Conservation (phyloP, 1,284 basidiomycete species). For the Leccinum solheimii region DNA sequence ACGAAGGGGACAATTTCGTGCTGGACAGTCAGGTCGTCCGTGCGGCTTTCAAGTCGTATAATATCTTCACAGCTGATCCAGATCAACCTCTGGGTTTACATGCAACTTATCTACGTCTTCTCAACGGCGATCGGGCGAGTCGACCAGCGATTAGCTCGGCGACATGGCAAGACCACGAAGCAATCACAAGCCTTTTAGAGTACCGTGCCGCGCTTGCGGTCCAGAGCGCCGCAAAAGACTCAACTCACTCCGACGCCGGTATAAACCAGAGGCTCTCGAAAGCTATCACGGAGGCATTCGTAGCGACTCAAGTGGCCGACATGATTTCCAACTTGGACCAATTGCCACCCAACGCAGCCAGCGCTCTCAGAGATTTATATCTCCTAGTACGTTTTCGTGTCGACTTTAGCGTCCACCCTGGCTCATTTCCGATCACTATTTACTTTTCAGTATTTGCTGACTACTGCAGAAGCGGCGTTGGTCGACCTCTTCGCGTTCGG, state of each 20-base stretch:
- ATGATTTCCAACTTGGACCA: slow-evolving; percentile 42
- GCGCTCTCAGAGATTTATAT: slow-evolving; percentile 46
- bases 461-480: slow-evolving; percentile 54
- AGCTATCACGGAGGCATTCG: slow-evolving; percentile 68
- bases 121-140: slow-evolving; percentile 29
- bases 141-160: slow-evolving; percentile 16
- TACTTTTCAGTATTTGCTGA: slow-evolving; percentile 60
- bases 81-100: slow-evolving; percentile 45
- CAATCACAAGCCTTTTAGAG: slow-evolving; percentile 52
- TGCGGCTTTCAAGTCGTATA: slow-evolving; percentile 63
- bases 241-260: slow-evolving; percentile 46
- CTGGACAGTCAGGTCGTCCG: slow-evolving; percentile 73
- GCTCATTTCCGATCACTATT: background rate
- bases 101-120: slow-evolving; percentile 53
- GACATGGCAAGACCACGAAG: slow-evolving; percentile 17
- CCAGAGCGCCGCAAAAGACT: slow-evolving; percentile 44
- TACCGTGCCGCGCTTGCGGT: slow-evolving; percentile 64
- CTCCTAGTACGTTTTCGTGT: slow-evolving; percentile 46
- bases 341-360: slow-evolving; percentile 35
- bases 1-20: slow-evolving; percentile 79
- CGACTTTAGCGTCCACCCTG: background rate
- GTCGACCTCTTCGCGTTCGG: slow-evolving; percentile 60
- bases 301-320: slow-evolving; percentile 53
- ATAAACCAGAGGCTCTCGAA: slow-evolving; percentile 58
- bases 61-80: slow-evolving; percentile 23